Conservation (phyloP, 257 asterid genomes). For the Dorcoceras hygrometricum region DNA sequence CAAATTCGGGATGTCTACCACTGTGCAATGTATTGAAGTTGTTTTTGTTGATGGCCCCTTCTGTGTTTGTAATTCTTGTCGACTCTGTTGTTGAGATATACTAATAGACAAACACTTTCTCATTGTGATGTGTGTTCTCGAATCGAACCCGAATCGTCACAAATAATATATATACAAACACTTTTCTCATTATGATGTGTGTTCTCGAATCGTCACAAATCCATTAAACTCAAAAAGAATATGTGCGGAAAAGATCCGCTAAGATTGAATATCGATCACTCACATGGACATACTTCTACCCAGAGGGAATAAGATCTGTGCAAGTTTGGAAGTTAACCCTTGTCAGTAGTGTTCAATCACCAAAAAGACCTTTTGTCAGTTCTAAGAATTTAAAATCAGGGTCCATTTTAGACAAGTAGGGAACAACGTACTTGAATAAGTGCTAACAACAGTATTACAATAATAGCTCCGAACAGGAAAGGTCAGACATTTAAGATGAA, state of each 20-base stretch:
- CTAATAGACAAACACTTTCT: too few relatives aligned
- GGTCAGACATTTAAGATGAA: too few relatives aligned
- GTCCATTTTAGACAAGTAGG: not conserved
- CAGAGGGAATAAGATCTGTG: conserved; percentile 54
- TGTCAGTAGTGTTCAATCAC: not conserved
- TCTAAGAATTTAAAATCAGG: not conserved
- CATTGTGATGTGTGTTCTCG: too few relatives aligned
- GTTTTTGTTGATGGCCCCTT: conserved; percentile 19
- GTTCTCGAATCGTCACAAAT: too few relatives aligned
- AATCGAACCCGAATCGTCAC: too few relatives aligned
- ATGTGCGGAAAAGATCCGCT: too few relatives aligned
- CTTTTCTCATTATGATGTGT: too few relatives aligned
- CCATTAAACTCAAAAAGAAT: too few relatives aligned
- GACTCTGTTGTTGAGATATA: not conserved
- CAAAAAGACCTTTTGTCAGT: not conserved
- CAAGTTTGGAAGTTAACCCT: not conserved
- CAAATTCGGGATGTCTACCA: conserved; percentile 25
- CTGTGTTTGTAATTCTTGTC: conserved; percentile 34
- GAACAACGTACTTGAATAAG: conserved; percentile 44
- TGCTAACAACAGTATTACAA: conserved; percentile 41
- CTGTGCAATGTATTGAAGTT: conserved; percentile 24
- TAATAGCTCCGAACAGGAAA: conserved; percentile 46
- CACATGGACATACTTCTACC: too few relatives aligned
- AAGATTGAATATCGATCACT: too few relatives aligned
- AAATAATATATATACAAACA: too few relatives aligned